Percentiles rank a stretch among this genome's conserved stretches.
These are phyloP conservation scores for Komagataella pastoris DNA, from an alignment of 805 yeast species.

Conservation along the genomic window DNA sequence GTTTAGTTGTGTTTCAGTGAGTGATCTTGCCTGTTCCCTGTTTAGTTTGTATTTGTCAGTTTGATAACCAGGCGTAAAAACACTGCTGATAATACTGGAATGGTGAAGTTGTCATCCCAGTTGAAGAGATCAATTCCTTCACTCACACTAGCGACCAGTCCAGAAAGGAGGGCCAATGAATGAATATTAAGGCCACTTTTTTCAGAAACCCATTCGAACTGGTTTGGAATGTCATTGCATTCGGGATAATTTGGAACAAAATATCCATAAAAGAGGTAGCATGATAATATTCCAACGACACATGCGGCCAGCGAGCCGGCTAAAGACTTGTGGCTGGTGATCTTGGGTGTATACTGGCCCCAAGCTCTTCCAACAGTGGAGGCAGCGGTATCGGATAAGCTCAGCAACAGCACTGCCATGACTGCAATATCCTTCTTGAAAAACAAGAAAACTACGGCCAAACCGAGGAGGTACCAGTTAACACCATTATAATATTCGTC, in stretches of 20 bases:
- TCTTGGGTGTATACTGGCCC: constrained; percentile 74
- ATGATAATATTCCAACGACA: constrained; percentile 51
- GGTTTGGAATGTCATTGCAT: constrained; percentile 35
- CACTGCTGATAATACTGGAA: constrained; percentile 73
- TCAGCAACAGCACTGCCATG: constrained; percentile 63
- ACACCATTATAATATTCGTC: constrained; percentile 63
- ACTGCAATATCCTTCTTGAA: constrained; percentile 75
- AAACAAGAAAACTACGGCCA: constrained; percentile 51
- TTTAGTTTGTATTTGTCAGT: not conserved
- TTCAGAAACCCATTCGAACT: constrained; percentile 53
- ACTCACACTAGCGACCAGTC: constrained; percentile 72
- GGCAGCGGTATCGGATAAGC: constrained; percentile 98
- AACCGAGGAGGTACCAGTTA: constrained; percentile 75
- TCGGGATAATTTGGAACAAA: constrained; percentile 51
- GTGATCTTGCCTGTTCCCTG: not conserved
- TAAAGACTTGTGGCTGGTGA: constrained; percentile 63
- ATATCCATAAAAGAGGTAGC: constrained; percentile 57
- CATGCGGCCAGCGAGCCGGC: constrained; percentile 91
- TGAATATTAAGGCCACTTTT: constrained; percentile 42
- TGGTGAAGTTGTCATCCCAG: constrained; percentile 88
- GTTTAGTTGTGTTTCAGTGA: not conserved
- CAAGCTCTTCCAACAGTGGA: constrained; percentile 81
- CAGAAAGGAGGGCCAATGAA: constrained; percentile 46
- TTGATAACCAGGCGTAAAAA: constrained; percentile 23
- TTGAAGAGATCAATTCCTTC: constrained; percentile 71